phyloP scores from a whole-genome alignment of 2,329 filamentous ascomycete species.

The Thermoascus crustaceus region DNA sequence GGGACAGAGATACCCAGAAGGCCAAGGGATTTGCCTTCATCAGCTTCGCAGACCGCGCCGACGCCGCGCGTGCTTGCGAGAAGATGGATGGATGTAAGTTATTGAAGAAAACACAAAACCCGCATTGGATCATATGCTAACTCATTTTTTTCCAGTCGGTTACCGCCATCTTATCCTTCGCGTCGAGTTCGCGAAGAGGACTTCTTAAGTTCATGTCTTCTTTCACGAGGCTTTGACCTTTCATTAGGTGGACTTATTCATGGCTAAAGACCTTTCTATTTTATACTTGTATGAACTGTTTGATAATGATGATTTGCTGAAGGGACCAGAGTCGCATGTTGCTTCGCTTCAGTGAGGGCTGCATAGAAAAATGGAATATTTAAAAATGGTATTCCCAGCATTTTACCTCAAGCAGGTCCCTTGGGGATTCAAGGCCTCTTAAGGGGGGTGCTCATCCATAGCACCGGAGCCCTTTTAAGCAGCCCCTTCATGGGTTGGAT shows the following conservation, averaged over 20 bases:
- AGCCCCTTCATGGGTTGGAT: no score
- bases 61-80: conserved; percentile 85
- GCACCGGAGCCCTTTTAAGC: no score
- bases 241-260: conserved; percentile 24
- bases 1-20: conserved; percentile 90
- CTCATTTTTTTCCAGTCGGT: conserved; percentile 30
- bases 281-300: conserved; percentile 31
- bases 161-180: conserved; percentile 46
- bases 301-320: conserved; percentile 30
- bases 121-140: conserved; percentile 15
- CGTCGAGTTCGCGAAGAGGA: conserved; percentile 45
- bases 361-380: conserved; percentile 2
- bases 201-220: conserved; percentile 25
- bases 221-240: conserved; percentile 25
- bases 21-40: conserved; percentile 99
- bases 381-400: no score
- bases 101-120: neutral
- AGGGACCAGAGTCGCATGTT: conserved; percentile 24
- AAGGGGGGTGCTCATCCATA: no score
- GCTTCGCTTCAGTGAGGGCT: conserved; percentile 17
- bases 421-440: no score
- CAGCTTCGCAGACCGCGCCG: conserved; percentile 81
- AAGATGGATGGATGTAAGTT: conserved; percentile 90
- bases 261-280: conserved; percentile 20
- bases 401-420: no score